Percentiles rank a stretch among this genome's conserved stretches.
Conservation (phyloP, 441 rosid species). For the Populus hybrid region DNA sequence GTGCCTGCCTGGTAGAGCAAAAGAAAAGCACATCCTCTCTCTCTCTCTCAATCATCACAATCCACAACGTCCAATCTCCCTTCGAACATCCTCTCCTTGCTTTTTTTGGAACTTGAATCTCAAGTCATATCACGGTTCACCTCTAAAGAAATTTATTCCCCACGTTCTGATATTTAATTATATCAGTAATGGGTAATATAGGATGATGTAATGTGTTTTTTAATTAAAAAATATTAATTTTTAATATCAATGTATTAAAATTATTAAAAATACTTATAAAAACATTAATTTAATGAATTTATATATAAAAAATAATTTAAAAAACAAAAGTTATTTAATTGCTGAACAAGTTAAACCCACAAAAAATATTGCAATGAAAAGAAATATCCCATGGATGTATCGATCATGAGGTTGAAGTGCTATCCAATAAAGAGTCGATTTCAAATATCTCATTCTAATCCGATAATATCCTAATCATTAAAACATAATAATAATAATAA, state of each 20-base stretch:
- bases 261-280: too few relatives aligned
- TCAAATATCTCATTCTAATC: not conserved
- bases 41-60: not conserved
- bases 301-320: too few relatives aligned
- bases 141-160: not conserved
- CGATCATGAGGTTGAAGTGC: not conserved
- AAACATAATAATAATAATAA: not conserved
- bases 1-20: not conserved
- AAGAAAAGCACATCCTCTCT: not conserved
- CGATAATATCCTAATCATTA: not conserved
- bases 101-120: not conserved
- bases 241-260: too few relatives aligned
- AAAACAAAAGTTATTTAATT: too few relatives aligned
- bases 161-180: not conserved
- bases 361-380: too few relatives aligned
- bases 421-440: not conserved
- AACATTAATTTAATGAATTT: too few relatives aligned
- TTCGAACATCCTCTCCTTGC: not conserved
- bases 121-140: not conserved
- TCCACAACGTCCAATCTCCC: not conserved
- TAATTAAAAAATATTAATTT: too few relatives aligned
- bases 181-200: too few relatives aligned
- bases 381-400: too few relatives aligned
- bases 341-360: not conserved
- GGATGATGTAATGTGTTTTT: too few relatives aligned